A percentile compares a stretch with the other conserved stretches of the same genome.
Conservation (phyloP, 805 yeast species). For the Yarrowia sp. region DNA sequence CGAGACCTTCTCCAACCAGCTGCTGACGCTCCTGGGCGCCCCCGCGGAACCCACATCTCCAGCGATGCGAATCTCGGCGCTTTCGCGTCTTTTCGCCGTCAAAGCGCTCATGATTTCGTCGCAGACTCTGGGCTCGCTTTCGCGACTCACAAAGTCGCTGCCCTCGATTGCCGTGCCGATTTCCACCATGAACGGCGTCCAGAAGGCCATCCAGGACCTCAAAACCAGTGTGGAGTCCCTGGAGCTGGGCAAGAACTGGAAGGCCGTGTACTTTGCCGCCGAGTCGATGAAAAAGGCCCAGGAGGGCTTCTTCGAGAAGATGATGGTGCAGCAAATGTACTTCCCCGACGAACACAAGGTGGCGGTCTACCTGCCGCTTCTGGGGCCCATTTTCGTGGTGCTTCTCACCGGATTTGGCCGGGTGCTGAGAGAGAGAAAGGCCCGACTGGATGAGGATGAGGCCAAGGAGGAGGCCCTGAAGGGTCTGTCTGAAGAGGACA, state of each 20-base stretch:
- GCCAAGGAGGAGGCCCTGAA: background rate
- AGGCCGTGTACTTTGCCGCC: slow-evolving; percentile 55
- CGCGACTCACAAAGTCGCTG: slow-evolving; percentile 70
- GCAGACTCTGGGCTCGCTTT: slow-evolving; percentile 74
- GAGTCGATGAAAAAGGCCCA: slow-evolving; percentile 67
- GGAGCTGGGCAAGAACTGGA: slow-evolving; percentile 49
- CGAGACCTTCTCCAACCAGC: slow-evolving; percentile 75
- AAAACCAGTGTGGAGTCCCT: slow-evolving; percentile 52
- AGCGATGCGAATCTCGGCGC: slow-evolving; percentile 66
- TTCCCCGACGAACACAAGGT: slow-evolving; percentile 95
- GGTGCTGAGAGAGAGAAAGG: slow-evolving; percentile 44
- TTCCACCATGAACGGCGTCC: slow-evolving; percentile 66
- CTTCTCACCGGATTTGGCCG: slow-evolving; percentile 49
- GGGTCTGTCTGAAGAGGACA: slow-evolving; percentile 11
- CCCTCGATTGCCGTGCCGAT: slow-evolving; percentile 85
- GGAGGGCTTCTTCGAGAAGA: slow-evolving; percentile 87
- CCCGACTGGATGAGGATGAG: slow-evolving; percentile 9
- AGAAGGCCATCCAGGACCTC: slow-evolving; percentile 57
- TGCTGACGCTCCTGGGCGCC: slow-evolving; percentile 75
- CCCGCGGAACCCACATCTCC: slow-evolving; percentile 66
- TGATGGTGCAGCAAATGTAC: slow-evolving; percentile 93
- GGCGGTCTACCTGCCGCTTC: slow-evolving; percentile 88
- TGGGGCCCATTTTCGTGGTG: slow-evolving; percentile 85
- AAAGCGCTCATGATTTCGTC: slow-evolving; percentile 67
- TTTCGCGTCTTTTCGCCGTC: slow-evolving; percentile 64